Evolutionary conservation across 2,329 filamentous ascomycete species (phyloP).

Genomic region (Lachnellula occidentalis): DNA sequence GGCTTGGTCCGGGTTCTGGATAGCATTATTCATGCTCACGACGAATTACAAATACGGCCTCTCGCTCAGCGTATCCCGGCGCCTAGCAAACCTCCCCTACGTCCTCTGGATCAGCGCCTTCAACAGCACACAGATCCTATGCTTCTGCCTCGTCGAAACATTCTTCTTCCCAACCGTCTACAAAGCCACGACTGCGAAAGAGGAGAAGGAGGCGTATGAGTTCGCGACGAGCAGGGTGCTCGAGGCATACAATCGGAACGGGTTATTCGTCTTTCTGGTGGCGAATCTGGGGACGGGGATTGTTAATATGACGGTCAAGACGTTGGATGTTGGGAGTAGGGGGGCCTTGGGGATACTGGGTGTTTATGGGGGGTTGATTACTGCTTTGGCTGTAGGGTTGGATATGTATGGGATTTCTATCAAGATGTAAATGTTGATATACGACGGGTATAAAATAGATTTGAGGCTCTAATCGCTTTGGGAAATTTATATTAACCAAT

Average conservation of each 20-base stretch:
- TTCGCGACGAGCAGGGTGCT: slow-evolving; percentile 77
- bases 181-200: slow-evolving; percentile 40
- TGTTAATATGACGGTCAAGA: slow-evolving; percentile 82
- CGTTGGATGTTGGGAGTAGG: slow-evolving; percentile 62
- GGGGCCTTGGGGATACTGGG: slow-evolving; percentile 69
- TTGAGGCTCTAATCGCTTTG: no score
- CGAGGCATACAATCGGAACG: slow-evolving; percentile 81
- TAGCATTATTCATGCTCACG: slow-evolving; percentile 60
- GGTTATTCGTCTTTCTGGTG: slow-evolving; percentile 75
- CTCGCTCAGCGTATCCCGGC: slow-evolving; percentile 73
- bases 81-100: slow-evolving; percentile 89
- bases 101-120: slow-evolving; percentile 89
- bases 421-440: slow-evolving; percentile 47
- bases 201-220: slow-evolving; percentile 59
- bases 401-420: slow-evolving; percentile 64
- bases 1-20: slow-evolving; percentile 64
- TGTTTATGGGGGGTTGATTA: slow-evolving; percentile 63
- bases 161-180: slow-evolving; percentile 71
- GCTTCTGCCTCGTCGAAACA: slow-evolving; percentile 73
- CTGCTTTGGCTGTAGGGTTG: slow-evolving; percentile 60
- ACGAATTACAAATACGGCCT: slow-evolving; percentile 67
- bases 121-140: slow-evolving; percentile 76
- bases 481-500: no score
- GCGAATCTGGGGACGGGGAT: slow-evolving; percentile 86
- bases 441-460: not conserved